Evolutionary conservation across 257 asterid species (phyloP).

Genomic region (Fraxinus anomala): DNA sequence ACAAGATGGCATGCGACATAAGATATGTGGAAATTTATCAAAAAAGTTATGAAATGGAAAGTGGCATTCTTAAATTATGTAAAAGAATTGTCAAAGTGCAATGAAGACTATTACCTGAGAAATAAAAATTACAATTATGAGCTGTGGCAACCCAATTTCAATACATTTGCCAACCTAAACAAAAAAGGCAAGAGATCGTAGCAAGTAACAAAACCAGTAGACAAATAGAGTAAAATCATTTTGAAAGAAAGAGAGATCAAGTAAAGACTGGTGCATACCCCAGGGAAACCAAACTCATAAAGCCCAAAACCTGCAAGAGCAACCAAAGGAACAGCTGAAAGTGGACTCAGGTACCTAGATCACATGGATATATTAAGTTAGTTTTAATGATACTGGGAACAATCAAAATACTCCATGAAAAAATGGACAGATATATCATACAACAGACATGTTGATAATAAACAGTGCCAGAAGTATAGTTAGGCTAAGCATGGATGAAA

Average conservation of each 20-base stretch:
- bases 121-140: conserved; percentile 63
- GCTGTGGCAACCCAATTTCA: conserved; percentile 89
- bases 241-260: not conserved
- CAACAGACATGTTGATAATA: not conserved
- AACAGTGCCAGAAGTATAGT: not conserved
- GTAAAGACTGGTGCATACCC: conserved; percentile 47
- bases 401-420: too few species aligned
- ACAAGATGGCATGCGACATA: not conserved
- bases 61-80: not conserved
- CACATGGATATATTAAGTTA: not conserved
- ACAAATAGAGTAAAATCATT: not conserved
- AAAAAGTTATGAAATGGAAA: not conserved
- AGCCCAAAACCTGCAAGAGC: conserved; percentile 74
- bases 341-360: conserved; percentile 69
- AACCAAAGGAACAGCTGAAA: conserved; percentile 79
- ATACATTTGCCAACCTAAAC: conserved; percentile 81
- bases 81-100: not conserved
- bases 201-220: not conserved
- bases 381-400: not conserved
- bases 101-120: conserved; percentile 59
- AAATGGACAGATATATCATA: not conserved
- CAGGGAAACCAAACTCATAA: conserved; percentile 79
- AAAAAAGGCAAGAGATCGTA: conserved; percentile 12
- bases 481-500: not conserved
- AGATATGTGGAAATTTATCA: not conserved